These are phyloP conservation scores for Arabidopsis thaliana DNA, from an alignment of 345 rosid genomes.

Conservation along the genomic window TAIR10.1 NC_003070.9:8306501-8307000, in stretches of 20 bases:
- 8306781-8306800: background rate
- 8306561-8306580: too few species aligned
- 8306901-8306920: conserved; percentile 16
- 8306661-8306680: conserved; percentile 26
- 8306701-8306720: conserved; percentile 21
- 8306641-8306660: background rate
- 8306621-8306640: background rate
- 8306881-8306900: conserved; percentile 11
- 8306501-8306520: conserved; percentile 21
- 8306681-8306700: conserved; percentile 32
- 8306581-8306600: too few species aligned
- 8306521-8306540: background rate
- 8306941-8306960: background rate
- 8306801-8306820: conserved; percentile 26
- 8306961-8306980: background rate
- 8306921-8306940: conserved; percentile 2
- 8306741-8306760: conserved; percentile 15
- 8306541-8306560: background rate
- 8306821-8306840: conserved; percentile 47
- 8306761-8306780: conserved; percentile 21
- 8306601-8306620: background rate
- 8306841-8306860: conserved; percentile 39
- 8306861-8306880: conserved; percentile 28
- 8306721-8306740: background rate
- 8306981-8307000: conserved; percentile 27